Evolutionary conservation across 2,329 filamentous ascomycete species (phyloP).

Genomic region (Trichophyton simii): DNA sequence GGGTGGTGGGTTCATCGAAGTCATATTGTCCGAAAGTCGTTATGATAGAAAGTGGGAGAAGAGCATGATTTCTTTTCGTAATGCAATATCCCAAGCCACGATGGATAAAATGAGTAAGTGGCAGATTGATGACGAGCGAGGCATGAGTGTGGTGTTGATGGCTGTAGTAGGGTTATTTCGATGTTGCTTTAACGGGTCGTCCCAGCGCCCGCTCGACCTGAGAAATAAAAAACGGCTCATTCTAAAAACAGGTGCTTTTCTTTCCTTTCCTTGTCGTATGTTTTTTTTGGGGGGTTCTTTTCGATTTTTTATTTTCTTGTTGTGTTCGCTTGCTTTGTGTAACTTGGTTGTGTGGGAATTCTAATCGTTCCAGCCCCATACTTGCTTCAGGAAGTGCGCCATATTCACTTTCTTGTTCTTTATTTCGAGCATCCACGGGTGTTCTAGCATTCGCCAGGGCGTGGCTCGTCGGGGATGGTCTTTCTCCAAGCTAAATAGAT

Average conservation of each 20-base stretch:
- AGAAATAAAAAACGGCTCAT: neutral
- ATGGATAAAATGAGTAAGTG: neutral
- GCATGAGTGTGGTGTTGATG: neutral
- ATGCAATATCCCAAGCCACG: neutral
- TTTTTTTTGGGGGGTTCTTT: neutral
- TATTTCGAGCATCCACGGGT: slow-evolving; percentile 98
- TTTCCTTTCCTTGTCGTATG: neutral
- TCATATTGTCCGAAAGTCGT: slow-evolving; percentile 1
- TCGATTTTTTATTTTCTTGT: neutral
- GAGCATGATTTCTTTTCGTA: neutral
- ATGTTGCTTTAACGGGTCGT: neutral
- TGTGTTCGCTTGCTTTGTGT: neutral
- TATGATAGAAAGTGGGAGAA: neutral
- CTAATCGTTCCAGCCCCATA: slow-evolving; percentile 88
- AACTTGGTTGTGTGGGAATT: neutral
- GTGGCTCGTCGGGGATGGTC: slow-evolving; percentile 75
- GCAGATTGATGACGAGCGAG: neutral
- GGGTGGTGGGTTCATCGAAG: neutral
- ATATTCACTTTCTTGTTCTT: slow-evolving; percentile 93
- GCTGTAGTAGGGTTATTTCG: no score
- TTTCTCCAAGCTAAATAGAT: slow-evolving; percentile 66
- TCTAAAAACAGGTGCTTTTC: neutral
- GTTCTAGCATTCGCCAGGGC: slow-evolving; percentile 97
- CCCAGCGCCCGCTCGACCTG: neutral
- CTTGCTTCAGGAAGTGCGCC: slow-evolving; percentile 81